phyloP scores from a whole-genome alignment of 2,329 filamentous ascomycete species.

The Claviceps monticola region DNA sequence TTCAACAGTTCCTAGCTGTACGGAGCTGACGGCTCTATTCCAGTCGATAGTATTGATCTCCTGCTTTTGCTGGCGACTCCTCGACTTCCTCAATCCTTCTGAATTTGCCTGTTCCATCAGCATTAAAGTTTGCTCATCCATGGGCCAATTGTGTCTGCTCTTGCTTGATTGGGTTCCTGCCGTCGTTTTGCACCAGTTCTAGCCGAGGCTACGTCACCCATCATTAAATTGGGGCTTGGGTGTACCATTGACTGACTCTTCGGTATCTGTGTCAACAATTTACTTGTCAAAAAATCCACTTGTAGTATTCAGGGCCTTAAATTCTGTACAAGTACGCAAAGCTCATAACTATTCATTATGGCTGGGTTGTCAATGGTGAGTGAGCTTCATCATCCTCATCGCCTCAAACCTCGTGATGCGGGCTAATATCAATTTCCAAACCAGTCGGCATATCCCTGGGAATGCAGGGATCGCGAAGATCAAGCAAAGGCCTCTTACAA shows the following conservation, averaged over 20 bases:
- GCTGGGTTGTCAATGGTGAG: background rate
- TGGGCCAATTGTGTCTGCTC: background rate
- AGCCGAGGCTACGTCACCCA: background rate
- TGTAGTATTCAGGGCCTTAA: background rate
- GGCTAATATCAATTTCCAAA: background rate
- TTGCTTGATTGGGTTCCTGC: background rate
- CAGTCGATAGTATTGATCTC: too few relatives aligned
- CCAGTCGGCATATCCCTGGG: conserved; percentile 28
- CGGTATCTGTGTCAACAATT: background rate
- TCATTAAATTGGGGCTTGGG: background rate
- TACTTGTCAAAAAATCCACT: background rate
- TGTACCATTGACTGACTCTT: background rate
- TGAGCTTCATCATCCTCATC: background rate
- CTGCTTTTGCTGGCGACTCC: background rate
- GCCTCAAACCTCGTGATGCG: background rate
- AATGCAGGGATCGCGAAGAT: conserved; percentile 38
- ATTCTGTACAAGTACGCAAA: background rate
- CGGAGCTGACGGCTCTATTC: too few relatives aligned
- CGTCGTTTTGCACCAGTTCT: background rate
- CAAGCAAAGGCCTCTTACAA: conserved; percentile 34
- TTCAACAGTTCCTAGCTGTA: too few relatives aligned
- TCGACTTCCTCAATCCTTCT: background rate
- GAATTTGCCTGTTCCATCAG: background rate
- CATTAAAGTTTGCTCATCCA: background rate
- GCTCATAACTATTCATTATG: background rate